phyloP scores from a whole-genome alignment of 345 rosid species.

The Aurinia saxatilis region DNA sequence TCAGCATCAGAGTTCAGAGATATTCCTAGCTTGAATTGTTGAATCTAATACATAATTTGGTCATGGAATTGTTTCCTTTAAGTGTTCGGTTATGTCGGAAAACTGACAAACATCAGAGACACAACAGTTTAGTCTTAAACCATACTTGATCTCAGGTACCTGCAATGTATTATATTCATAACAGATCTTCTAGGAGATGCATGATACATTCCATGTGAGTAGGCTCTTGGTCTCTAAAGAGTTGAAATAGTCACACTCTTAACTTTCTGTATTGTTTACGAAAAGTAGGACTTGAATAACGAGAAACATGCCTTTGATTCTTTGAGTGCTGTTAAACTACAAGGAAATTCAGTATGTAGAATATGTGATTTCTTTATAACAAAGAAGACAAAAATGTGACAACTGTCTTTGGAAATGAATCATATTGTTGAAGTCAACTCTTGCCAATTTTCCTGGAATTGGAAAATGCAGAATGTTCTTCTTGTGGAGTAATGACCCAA shows the following conservation, averaged over 20 bases:
- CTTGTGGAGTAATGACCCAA: not conserved
- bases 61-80: not conserved
- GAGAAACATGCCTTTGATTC: conserved; percentile 2
- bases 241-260: not conserved
- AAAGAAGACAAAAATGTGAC: not conserved
- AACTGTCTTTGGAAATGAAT: conserved; percentile 1
- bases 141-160: conserved; percentile 4
- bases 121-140: not conserved
- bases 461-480: conserved; percentile 15
- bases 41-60: not conserved
- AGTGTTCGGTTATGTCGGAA: not conserved
- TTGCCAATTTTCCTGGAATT: not conserved
- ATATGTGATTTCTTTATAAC: not conserved
- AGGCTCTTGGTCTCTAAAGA: not conserved
- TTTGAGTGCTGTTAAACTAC: conserved; percentile 10
- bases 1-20: not conserved
- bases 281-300: not conserved
- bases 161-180: not conserved
- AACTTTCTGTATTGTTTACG: not conserved
- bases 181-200: not conserved
- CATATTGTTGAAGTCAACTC: conserved; percentile 21
- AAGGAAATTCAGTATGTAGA: conserved; percentile 13
- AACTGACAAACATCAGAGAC: not conserved
- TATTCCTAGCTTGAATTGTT: too few relatives aligned
- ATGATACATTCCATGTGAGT: conserved; percentile 2